Percentiles rank a stretch among this genome's conserved stretches.
Evolutionary conservation across 768 basidiomycete species (phyloP).

Genomic region (Naematelia encephala): DNA sequence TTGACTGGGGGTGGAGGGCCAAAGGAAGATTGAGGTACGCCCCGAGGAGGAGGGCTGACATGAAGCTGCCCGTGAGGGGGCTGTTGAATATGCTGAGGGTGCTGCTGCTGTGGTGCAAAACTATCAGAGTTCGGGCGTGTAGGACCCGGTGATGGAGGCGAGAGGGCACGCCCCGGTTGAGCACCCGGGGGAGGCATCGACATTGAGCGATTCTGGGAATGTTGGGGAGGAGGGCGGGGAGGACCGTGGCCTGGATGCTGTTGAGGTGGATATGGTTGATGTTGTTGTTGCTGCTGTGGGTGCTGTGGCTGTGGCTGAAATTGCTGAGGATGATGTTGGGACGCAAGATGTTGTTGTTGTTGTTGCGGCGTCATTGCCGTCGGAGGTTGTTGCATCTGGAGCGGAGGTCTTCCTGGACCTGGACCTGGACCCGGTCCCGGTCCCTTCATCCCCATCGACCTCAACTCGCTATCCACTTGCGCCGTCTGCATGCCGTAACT

Average conservation of each 20-base stretch:
- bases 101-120: constrained; percentile 2
- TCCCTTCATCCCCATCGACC: constrained; percentile 6
- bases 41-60: constrained; percentile 15
- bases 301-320: background rate
- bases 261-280: constrained; percentile 14
- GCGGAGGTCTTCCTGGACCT: background rate
- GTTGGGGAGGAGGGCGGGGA: background rate
- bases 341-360: constrained; percentile 3
- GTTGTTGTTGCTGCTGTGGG: constrained; percentile 1
- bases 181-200: background rate
- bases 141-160: background rate
- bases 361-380: background rate
- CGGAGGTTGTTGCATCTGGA: background rate
- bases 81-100: constrained; percentile 8
- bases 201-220: constrained; percentile 1
- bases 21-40: constrained; percentile 37
- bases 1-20: constrained; percentile 32
- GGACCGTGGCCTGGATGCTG: constrained; percentile 17
- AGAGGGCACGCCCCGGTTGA: background rate
- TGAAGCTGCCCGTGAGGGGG: constrained; percentile 7
- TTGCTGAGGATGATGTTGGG: background rate
- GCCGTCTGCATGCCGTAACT: constrained; percentile 93
- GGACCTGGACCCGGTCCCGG: background rate
- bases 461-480: constrained; percentile 77
- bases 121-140: background rate